Base-by-base conservation (phyloP, 305 asterid genomes). In the Fraxinus dipetala region DNA sequence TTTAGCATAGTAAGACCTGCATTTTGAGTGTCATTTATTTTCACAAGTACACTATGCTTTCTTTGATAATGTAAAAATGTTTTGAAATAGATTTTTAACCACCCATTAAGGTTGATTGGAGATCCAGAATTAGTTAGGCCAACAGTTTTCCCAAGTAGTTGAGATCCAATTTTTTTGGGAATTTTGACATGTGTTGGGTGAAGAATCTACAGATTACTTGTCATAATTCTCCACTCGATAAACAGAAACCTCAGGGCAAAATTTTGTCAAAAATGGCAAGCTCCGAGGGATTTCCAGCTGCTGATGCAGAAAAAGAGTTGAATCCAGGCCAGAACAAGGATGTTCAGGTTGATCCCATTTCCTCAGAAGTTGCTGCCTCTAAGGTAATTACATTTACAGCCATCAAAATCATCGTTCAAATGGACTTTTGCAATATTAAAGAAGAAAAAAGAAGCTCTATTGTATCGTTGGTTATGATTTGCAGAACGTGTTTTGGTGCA, bases 291-390 rank as follows among this genome's bases (percentile, higher is more conserved):
- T 91, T 95, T 80, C 98, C 98, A 7, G 89, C 89, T 3, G 94
- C 83, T 4, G 92, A 93, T 85, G 86, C 84, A 6, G 88, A 84
- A 63, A 87, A 80, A 45, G 97, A 94, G 70, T 84, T 94, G 91
- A 85, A 93, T 69, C 89, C 94, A 11, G 92, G 87, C 78, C 4
- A 40, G 75, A 84, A 90, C 81, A 91, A 85, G 78, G 86, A 87
- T 22, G 84, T 89, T 34, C 84, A 88, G 78, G 93, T 91, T 34
- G 95, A 93, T 87, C 79, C 96, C 67, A 77, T 87, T 0, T 88
- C 98, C 28, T 89, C 95, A 7, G 81, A 88, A 38, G 85, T 90
- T 69, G 89, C 92, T 0, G 26, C 92, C 16, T 32, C 89, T 2
- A 84, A 85, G 45, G 86, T 88, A 78, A 85, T 65, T 65, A 65